These are phyloP conservation scores for Pythium brachiatum DNA, from an alignment of 352 stramenopile genomes.

Conservation along the genomic window DNA sequence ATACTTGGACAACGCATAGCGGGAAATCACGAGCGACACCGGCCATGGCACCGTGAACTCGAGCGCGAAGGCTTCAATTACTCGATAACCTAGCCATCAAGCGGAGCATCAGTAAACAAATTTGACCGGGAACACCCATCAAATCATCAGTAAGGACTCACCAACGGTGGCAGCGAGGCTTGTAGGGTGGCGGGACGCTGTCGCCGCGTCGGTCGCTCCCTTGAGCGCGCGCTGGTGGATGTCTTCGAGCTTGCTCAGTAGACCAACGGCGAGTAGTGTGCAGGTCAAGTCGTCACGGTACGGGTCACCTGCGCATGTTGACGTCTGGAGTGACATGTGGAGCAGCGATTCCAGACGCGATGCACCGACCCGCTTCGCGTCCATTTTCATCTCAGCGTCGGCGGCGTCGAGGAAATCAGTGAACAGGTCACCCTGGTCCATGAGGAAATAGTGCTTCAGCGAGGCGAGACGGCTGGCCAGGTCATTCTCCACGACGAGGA, in stretches of 20 bases:
- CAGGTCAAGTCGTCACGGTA: slow-evolving; percentile 92
- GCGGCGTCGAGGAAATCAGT: slow-evolving; percentile 97
- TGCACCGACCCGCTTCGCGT: slow-evolving; percentile 84
- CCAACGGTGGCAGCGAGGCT: slow-evolving; percentile 22
- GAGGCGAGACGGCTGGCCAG: slow-evolving; percentile 74
- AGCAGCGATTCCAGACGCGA: slow-evolving; percentile 93
- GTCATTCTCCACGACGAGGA: slow-evolving; percentile 85
- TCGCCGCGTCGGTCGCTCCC: slow-evolving; percentile 60
- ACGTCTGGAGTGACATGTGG: slow-evolving; percentile 91
- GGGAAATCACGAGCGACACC: slow-evolving; percentile 96
- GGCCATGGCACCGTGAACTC: slow-evolving; percentile 97
- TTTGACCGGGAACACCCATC: background rate
- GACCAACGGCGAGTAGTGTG: slow-evolving; percentile 79
- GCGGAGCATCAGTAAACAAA: background rate
- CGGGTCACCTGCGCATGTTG: slow-evolving; percentile 82
- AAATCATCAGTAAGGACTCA: background rate
- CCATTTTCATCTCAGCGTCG: slow-evolving; percentile 91
- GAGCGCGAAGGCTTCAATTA: slow-evolving; percentile 96
- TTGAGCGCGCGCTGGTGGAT: slow-evolving; percentile 88
- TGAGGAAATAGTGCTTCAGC: slow-evolving; percentile 98
- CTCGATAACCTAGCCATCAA: slow-evolving; percentile 67
- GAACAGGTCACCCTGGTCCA: slow-evolving; percentile 99
- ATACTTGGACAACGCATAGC: slow-evolving; percentile 94
- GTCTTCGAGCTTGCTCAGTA: slow-evolving; percentile 92
- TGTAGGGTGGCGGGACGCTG: slow-evolving; percentile 18